These are phyloP conservation scores for Sporothrix pallida DNA, from an alignment of 2,329 filamentous ascomycete genomes.

Conservation along the genomic window DNA sequence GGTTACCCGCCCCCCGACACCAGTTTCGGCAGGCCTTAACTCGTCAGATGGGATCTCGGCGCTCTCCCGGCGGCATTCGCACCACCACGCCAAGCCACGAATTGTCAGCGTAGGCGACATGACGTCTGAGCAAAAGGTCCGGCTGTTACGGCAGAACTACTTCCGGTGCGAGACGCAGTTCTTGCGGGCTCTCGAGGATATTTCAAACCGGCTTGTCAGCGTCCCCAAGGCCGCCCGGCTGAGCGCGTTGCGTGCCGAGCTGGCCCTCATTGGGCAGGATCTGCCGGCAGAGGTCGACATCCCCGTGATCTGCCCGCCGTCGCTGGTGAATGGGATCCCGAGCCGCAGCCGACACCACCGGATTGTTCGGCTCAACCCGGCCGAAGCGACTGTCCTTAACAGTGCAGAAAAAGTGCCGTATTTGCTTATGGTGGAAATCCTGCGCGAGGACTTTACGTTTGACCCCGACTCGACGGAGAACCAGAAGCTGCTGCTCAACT, in stretches of 20 bases:
- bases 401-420: conserved; percentile 88
- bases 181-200: conserved; percentile 78
- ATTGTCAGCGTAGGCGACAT: conserved; percentile 66
- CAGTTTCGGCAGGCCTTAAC: conserved; percentile 61
- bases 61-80: conserved; percentile 56
- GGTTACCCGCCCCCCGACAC: conserved; percentile 61
- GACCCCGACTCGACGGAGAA: conserved; percentile 77
- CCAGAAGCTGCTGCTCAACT: conserved; percentile 63
- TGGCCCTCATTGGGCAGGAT: conserved; percentile 80
- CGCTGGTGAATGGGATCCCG: conserved; percentile 73
- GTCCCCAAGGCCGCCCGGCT: conserved; percentile 82
- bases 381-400: conserved; percentile 83
- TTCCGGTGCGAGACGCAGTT: conserved; percentile 83
- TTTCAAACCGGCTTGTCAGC: conserved; percentile 81
- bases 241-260: conserved; percentile 79
- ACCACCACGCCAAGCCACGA: conserved; percentile 66
- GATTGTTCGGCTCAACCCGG: conserved; percentile 81
- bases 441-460: conserved; percentile 83
- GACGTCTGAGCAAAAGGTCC: conserved; percentile 69
- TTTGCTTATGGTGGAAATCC: conserved; percentile 81
- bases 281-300: conserved; percentile 84
- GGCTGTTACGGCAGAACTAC: conserved; percentile 78
- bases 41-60: conserved; percentile 49
- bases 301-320: conserved; percentile 78
- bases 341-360: conserved; percentile 79